Conservation (phyloP, 805 yeast genomes). For the Wickerhamiella lipophila region DNA sequence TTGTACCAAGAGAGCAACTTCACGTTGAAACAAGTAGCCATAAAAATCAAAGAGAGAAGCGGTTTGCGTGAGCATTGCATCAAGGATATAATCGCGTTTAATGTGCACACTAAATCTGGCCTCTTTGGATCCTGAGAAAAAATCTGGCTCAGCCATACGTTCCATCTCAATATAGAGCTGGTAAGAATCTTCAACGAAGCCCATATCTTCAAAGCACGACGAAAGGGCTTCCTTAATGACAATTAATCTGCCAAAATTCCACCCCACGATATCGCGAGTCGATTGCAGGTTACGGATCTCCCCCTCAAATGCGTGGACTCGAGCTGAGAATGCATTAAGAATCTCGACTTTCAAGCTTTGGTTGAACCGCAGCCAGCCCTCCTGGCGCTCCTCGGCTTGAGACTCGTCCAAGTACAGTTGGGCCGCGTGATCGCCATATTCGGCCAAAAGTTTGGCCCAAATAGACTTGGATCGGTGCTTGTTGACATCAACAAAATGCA, state of each 20-base stretch:
- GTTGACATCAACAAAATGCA: slow-evolving; percentile 33
- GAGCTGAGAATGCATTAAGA: slow-evolving; percentile 40
- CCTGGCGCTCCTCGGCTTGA: slow-evolving; percentile 25
- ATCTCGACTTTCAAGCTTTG: slow-evolving; percentile 38
- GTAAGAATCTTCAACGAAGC: slow-evolving; percentile 49
- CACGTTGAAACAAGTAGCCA: slow-evolving; percentile 29
- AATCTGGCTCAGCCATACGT: slow-evolving; percentile 22
- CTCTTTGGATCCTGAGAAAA: slow-evolving; percentile 13
- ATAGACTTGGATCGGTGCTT: slow-evolving; percentile 15
- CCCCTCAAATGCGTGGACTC: slow-evolving; percentile 33
- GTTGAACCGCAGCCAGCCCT: slow-evolving; percentile 39
- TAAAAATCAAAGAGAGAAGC: slow-evolving; percentile 31
- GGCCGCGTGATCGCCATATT: slow-evolving; percentile 21
- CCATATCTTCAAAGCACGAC: slow-evolving; percentile 40
- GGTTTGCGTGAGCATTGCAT: slow-evolving; percentile 27
- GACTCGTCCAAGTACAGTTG: slow-evolving; percentile 17
- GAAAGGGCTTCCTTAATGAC: slow-evolving; percentile 41
- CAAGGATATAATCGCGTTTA: slow-evolving; percentile 21
- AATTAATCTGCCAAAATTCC: slow-evolving; percentile 36
- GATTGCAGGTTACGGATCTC: slow-evolving; percentile 32
- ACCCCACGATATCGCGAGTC: slow-evolving; percentile 30
- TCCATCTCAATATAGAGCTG: slow-evolving; percentile 39
- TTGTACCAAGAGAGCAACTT: slow-evolving; percentile 27
- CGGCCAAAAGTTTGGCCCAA: slow-evolving; percentile 24
- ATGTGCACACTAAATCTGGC: slow-evolving; percentile 13